Percentiles rank a stretch among this genome's conserved stretches.
Evolutionary conservation across 2,329 filamentous ascomycete genomes (phyloP).

Genomic region (Colletotrichum nymphaeae): DNA sequence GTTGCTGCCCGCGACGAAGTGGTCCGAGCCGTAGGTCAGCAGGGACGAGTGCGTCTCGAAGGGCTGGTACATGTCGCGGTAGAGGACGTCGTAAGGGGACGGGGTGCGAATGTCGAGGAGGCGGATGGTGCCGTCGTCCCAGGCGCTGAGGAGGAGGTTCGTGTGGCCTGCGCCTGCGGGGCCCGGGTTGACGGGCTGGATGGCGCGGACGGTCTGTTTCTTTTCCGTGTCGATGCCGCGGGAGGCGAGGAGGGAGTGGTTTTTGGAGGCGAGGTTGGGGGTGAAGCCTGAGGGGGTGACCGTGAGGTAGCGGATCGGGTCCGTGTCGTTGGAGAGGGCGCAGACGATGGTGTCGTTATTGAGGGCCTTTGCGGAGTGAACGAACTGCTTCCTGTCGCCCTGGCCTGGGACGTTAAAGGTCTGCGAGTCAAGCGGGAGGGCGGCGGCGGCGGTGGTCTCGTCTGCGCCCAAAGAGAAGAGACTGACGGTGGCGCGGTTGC

Average conservation of each 20-base stretch:
- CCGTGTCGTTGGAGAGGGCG: slow-evolving; percentile 52
- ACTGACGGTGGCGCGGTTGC: slow-evolving; percentile 33
- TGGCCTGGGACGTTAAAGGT: slow-evolving; percentile 27
- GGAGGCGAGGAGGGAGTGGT: slow-evolving; percentile 39
- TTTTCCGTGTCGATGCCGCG: slow-evolving; percentile 44
- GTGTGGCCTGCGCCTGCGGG: slow-evolving; percentile 45
- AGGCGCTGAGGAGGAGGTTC: slow-evolving; percentile 60
- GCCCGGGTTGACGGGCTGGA: slow-evolving; percentile 54
- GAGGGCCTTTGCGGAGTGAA: slow-evolving; percentile 58
- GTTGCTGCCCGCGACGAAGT: slow-evolving; percentile 63
- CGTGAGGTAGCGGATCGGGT: slow-evolving; percentile 59
- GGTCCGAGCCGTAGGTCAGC: slow-evolving; percentile 60
- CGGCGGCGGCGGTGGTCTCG: not conserved
- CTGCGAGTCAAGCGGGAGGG: slow-evolving; percentile 22
- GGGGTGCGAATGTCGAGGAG: slow-evolving; percentile 59
- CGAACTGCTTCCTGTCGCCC: slow-evolving; percentile 38
- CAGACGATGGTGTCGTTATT: slow-evolving; percentile 57
- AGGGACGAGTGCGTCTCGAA: slow-evolving; percentile 58
- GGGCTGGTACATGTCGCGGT: slow-evolving; percentile 64
- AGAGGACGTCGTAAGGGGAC: slow-evolving; percentile 58
- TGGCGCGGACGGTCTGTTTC: slow-evolving; percentile 56
- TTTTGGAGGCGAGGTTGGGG: slow-evolving; percentile 48
- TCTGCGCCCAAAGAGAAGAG: slow-evolving; percentile 34
- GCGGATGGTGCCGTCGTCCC: slow-evolving; percentile 62
- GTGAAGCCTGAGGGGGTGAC: slow-evolving; percentile 58